A percentile compares a stretch with the other conserved stretches of the same genome.
Conservation (phyloP, 169 alveolate genomes). For the Plasmodium inui region DNA sequence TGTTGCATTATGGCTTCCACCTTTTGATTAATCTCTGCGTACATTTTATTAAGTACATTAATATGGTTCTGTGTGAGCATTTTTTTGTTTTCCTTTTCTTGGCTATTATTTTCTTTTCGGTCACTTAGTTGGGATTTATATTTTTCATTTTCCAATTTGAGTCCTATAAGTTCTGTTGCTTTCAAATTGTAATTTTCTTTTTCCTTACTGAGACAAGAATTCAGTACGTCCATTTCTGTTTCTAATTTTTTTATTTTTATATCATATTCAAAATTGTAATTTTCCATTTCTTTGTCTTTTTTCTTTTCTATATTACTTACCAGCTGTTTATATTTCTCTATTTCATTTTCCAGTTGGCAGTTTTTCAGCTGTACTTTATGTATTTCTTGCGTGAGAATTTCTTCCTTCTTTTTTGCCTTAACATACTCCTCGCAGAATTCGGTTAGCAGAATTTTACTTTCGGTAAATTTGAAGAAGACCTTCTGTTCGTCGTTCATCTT, state of each 20-base stretch:
- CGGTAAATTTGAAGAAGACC: conserved; percentile 41
- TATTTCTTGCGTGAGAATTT: conserved; percentile 16
- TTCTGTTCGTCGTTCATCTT: conserved; percentile 68
- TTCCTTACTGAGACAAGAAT: conserved; percentile 54
- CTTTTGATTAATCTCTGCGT: conserved; percentile 28
- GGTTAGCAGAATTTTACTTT: conserved; percentile 51
- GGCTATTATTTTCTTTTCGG: not conserved
- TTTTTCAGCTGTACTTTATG: conserved; percentile 40
- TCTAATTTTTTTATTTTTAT: conserved; percentile 45
- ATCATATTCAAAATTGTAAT: conserved; percentile 55
- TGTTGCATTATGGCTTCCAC: conserved; percentile 17
- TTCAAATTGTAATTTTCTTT: conserved; percentile 45
- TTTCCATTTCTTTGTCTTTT: conserved; percentile 64
- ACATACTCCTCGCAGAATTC: conserved; percentile 47
- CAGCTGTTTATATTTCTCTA: conserved; percentile 33
- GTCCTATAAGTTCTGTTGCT: conserved; percentile 36
- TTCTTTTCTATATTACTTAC: conserved; percentile 32
- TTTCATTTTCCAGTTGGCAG: conserved; percentile 55
- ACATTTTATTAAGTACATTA: conserved; percentile 60
- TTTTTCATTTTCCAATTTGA: conserved; percentile 54
- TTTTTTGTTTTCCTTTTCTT: not conserved
- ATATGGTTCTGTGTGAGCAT: not conserved
- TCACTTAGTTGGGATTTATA: conserved; percentile 13
- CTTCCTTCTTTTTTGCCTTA: conserved; percentile 28
- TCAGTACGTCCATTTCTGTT: conserved; percentile 50